Evolutionary conservation across 2,329 filamentous ascomycete genomes (phyloP), one percentile per base, ranked within the genome.

Genomic region (Didymella lethalis): DNA sequence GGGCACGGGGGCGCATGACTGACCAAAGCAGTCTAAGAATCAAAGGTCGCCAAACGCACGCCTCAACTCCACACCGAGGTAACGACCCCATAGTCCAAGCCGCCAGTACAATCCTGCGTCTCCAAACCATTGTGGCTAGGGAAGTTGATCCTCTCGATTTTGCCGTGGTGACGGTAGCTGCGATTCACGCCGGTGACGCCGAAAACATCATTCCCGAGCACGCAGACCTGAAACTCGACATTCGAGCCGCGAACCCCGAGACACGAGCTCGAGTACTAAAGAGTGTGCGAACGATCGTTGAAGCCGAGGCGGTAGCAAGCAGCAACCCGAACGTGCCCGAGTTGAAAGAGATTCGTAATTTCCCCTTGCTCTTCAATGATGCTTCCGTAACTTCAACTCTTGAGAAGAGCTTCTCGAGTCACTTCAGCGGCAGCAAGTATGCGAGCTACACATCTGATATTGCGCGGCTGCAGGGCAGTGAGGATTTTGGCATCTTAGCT

Each of bases 141-240:
- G 85, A 87, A 71, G 74, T 85, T 3, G 78, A 84, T 54, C 81
- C 85, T 41, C 59, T 78, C 31, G 85, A 88, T 55, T 76, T 81
- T 12, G 84, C 81, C 12, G 86, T 88, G 7, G 78, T 88, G 7
- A 88, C 85, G 0, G 84, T 87, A 7, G 85, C 84, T 8, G 81
- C 80, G 51, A 72, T 88, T n/a, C 81, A 86, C 59, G 85, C 84
- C 0, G 86, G 86, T 1, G 81, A 85, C 61, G 81, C 84, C 1
- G 85, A 87, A 69, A 88, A 88, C 52, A 81, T 88, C 54, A 87
- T 88, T 52, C 78, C 84, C 0, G 83, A 84, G 52, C 70, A 79
- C 14, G 86, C 85, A 0, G 78, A 82, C 48, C 75, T 88, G 4
- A 83, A 83, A 12, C 70, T 88, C 38, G 83, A 88, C 65, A 80